Evolutionary conservation across 2,329 filamentous ascomycete species (phyloP), one percentile per base, ranked within the genome.

Genomic region (Diaporthe sp.): DNA sequence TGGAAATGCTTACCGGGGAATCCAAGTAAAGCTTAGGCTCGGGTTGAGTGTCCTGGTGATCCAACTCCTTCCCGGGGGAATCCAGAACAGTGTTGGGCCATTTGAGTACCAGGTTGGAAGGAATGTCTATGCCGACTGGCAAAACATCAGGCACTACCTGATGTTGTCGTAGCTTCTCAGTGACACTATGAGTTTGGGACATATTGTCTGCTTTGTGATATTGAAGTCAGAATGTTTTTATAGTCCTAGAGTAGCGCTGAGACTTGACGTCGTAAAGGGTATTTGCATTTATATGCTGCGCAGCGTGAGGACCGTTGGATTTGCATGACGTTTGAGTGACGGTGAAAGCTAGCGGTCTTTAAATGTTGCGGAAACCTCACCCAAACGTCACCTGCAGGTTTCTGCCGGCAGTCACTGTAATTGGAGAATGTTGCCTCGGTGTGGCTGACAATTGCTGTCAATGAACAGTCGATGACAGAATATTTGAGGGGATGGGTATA

Each of bases 271-370:
- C 42, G 42, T 32, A 32, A 44, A 44, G 1, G 10, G 13, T 42
- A 17, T 63, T 4, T 1, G 13, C 2, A 37, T 9, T 3, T 4
- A 37, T 15, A 63, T n/a, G 25, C 9, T 47, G 9, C 59, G 22
- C 25, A 4, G 8, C 37, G 25, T 44, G 56, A 44, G 47, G 39
- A 22, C 15, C 13, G 13, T 42, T 15, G 39, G 15, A 17, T 42
- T 42, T 22, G n/a, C 25, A 63, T 63, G 59, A 63, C 59, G 59
- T 63, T 30, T 8, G 17, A 7, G 47, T 63, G 59, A 63, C 59
- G 59, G 39, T n/a, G 39, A 25, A 22, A 13, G 25, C 2, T 63
- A 25, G 39, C 8, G 37, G 10, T 63, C 4, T 22, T n/a, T n/a
- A n/a, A n/a, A n/a, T n/a, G n/a, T n/a, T 19, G 15, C 9, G 37